Base-by-base conservation (phyloP, 805 yeast genomes). In the Candida verbasci region DNA sequence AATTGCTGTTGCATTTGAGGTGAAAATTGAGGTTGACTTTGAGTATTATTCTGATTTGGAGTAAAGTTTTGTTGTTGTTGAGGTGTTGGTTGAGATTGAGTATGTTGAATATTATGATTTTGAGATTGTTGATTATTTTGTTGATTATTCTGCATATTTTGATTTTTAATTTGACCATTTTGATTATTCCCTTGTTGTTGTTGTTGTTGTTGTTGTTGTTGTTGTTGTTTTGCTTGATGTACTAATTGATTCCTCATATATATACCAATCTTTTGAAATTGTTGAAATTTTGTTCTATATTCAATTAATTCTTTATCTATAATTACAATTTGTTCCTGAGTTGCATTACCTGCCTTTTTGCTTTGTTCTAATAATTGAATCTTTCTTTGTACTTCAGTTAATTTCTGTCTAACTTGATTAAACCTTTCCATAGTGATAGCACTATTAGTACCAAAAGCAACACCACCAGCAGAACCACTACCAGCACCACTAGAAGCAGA, bases 281-380 rank as follows among this genome's bases (percentile, higher is more conserved):
- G 72, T 16, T 69, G 67, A 43, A 68, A 68, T 38, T 74, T 70
- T 24, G 56, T 59, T 39, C 62, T 70, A 44, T 74, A 50, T 25
- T 72, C 72, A 14, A 60, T 58, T 42, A 78, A 74, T 48, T 77
- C 78, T 35, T 65, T 68, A 10, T 65, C 63, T n/a, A 72, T 58
- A 28, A 62, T 62, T 4, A 65, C 55, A 25, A 68, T 39, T 35
- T 70, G 72, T 6, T 70, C 77, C 2, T 73, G 68, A 3, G 74
- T 55, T 15, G 74, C 45, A 20, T 58, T 61, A 9, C 68, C 65
- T 15, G 70, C 65, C 14, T 57, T 60, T 42, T 73, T 74, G 25
- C 70, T 66, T 6, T 67, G 66, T 37, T 73, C 76, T 30, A 79
- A 62, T n/a, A 68, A 61, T 11, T 68, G 69, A 43, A 79, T 58